Evolutionary conservation across 129 eudicot species (phyloP).

Genomic region (Dittrichia graveolens): DNA sequence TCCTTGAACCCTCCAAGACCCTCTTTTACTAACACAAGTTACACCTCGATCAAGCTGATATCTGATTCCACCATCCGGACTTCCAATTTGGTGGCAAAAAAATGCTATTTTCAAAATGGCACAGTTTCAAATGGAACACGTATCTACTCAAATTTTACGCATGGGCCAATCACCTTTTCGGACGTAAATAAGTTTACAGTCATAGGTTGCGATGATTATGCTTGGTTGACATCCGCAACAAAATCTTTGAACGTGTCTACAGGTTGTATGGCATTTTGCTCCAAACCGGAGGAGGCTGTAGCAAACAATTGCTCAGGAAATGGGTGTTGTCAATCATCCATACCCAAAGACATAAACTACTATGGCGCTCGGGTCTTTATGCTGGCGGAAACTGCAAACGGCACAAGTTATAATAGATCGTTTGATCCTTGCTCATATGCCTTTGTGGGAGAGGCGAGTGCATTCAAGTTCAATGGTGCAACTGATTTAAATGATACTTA

Average conservation of each 20-base stretch:
- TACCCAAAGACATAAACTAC: slow-evolving; percentile 32
- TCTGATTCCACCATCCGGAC: slow-evolving; percentile 21
- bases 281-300: too few relatives aligned
- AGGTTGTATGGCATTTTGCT: too few relatives aligned
- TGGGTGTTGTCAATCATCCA: slow-evolving; percentile 50
- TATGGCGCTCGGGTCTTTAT: background rate
- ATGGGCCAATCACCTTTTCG: too few relatives aligned
- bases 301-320: slow-evolving; percentile 37
- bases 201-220: too few relatives aligned
- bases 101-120: slow-evolving; percentile 14
- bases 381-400: background rate
- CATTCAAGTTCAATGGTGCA: slow-evolving; percentile 26
- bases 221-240: too few relatives aligned
- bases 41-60: slow-evolving; percentile 12
- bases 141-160: too few relatives aligned
- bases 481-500: slow-evolving; percentile 9
- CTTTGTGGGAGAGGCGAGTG: slow-evolving; percentile 39
- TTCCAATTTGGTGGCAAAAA: background rate
- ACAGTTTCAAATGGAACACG: background rate
- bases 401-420: background rate
- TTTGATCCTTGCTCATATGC: slow-evolving; percentile 43
- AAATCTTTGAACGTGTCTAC: too few relatives aligned
- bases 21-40: background rate
- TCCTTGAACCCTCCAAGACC: slow-evolving; percentile 35
- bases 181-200: too few relatives aligned